Base-by-base conservation (phyloP, 2,329 filamentous ascomycete species). In the Hypoxylon sp. region DNA sequence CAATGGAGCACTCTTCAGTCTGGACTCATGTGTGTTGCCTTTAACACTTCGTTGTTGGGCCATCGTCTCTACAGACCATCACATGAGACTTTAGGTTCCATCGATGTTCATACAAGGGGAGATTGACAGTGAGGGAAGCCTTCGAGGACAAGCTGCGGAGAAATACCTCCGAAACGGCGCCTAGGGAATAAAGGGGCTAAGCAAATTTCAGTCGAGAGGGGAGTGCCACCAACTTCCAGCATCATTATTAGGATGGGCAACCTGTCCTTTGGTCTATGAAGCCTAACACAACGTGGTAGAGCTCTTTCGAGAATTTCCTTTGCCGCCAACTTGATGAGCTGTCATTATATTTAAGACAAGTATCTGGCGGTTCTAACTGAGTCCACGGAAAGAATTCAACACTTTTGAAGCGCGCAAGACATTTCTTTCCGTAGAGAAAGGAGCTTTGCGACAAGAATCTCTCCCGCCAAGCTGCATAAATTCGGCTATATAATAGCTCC, bases 401-500 rank as follows among this genome's bases (percentile, higher is more conserved):
- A 21, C 34, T 34, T 51, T 46, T 48, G 34, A 25, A 34, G 46
- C 14, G 11, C 32, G 23, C 32, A 46, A 68, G 62, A 68, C 61
- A 70, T 53, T 49, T 63, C 50, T 51, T 53, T 25, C 1, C 43
- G 14, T 19, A 17, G 34, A 63, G 60, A 68, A 70, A 65, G 62
- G 23, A 25, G 36, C 36, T 68, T 68, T 61, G 45, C n/a, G 34
- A 49, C 55, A 48, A 36, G 34, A 51, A 34, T 1, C 32, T 25
- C 13, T 28, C 38, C 28, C 14, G 46, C 13, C 51, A 6, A 32
- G 6, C 34, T n/a, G 34, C 11, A 50, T 25, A 25, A 19, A 41
- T 32, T 5, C 28, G 34, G 13, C 19, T 63, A 69, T 67, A 69
- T 69, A 63, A 58, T 48, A 19, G 21, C 13, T 41, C 21, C 10